Evolutionary conservation across 2,329 filamentous ascomycete genomes (phyloP), one percentile per base, ranked within the genome.

Genomic region (Salinomyces thailandicus): DNA sequence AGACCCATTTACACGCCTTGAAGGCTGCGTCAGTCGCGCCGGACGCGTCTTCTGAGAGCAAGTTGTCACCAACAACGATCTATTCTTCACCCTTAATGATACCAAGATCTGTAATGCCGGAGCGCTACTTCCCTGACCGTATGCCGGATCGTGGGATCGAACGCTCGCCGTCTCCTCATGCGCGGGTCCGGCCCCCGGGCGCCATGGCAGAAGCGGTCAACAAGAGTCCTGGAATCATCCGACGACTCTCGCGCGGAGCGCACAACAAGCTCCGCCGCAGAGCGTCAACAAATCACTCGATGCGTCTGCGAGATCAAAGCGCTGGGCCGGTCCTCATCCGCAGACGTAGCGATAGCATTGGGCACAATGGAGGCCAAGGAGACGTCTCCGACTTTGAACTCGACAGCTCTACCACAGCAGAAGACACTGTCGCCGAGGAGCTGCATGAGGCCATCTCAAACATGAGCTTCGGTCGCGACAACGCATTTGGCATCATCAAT

Each of bases 271-370:
- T 68, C 58, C 72, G 79, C 42, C 77, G 86, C 44, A 74, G 87
- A 43, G 79, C 81, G 43, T 93, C 85, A 12, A 86, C 84, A 2
- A 79, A 79, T 1, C 74, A 81, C 30, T 75, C 81, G 14, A 77
- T 79, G 42, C 57, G 62, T 5, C 85, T 81, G 56, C 78, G 87
- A 28, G 86, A 95, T 54, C 79, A 83, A 43, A 95, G 87, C 55
- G 80, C 86, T 17, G 91, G 91, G 0, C 91, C 91, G 2, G 81
- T 86, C 38, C 82, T 94, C 35, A 76, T 93, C 60, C 78, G 89
- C 44, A 74, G 85, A 39, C 78, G 87, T 47, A 95, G 87, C 59
- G 86, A 93, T 59, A 94, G 87, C 65, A 91, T 83, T 60, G 83
- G 76, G 46, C n/a, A n/a, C n/a, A n/a, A n/a, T n/a, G n/a, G n/a